Percentiles rank a stretch among this genome's conserved stretches.
phyloP scores from a whole-genome alignment of 1,284 basidiomycete genomes.

The Mycosarcoma maydis region DNA sequence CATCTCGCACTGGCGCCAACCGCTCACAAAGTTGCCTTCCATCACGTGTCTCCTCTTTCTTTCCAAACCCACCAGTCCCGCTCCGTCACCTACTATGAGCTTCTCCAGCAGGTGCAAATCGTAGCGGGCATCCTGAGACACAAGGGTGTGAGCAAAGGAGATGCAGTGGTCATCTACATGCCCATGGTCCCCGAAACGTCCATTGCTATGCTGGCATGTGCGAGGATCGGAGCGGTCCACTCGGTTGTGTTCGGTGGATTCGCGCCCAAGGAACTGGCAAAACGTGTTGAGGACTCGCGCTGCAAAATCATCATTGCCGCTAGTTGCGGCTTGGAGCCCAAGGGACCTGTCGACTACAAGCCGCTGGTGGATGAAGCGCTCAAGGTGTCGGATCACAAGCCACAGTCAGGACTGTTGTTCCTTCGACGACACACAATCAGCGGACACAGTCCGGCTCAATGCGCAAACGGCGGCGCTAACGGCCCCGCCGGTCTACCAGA shows the following conservation, averaged over 20 bases:
- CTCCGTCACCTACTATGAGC: slow-evolving; percentile 54
- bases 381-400: slow-evolving; percentile 49
- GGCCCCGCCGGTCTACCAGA: slow-evolving; percentile 40
- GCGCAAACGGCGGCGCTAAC: slow-evolving; percentile 14
- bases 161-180: slow-evolving; percentile 63
- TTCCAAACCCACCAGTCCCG: slow-evolving; percentile 47
- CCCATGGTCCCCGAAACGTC: slow-evolving; percentile 64
- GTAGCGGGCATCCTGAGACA: slow-evolving; percentile 58
- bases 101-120: slow-evolving; percentile 54
- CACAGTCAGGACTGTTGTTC: slow-evolving; percentile 44
- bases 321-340: slow-evolving; percentile 62
- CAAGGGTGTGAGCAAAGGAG: slow-evolving; percentile 58
- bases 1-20: slow-evolving; percentile 43
- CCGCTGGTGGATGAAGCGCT: slow-evolving; percentile 59
- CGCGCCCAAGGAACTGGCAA: slow-evolving; percentile 59
- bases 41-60: slow-evolving; percentile 55
- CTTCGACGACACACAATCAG: slow-evolving; percentile 53
- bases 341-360: slow-evolving; percentile 60
- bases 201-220: slow-evolving; percentile 62
- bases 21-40: slow-evolving; percentile 47
- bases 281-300: slow-evolving; percentile 58
- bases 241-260: slow-evolving; percentile 66
- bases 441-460: slow-evolving; percentile 42
- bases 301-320: slow-evolving; percentile 58
- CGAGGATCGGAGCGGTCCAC: slow-evolving; percentile 63